Conservation (phyloP, 2,329 filamentous ascomycete species). For the Arachnopeziza araneosa region DNA sequence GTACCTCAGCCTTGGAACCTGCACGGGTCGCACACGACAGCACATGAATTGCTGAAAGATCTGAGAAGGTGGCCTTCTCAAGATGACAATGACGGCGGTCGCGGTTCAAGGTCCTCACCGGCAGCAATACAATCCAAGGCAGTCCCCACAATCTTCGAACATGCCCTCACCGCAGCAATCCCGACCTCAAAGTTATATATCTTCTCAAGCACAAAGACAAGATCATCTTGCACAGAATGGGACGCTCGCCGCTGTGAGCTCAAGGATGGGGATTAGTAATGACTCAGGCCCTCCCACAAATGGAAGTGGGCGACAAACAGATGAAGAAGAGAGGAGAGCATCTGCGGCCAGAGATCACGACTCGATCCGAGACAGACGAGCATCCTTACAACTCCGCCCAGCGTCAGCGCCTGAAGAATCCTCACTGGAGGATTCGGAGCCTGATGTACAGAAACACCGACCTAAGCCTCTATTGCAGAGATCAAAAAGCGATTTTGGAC, state of each 20-base stretch:
- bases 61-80: constrained; percentile 21
- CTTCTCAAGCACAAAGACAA: constrained; percentile 14
- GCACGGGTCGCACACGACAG: background rate
- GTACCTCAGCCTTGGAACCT: background rate
- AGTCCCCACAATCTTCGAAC: constrained; percentile 26
- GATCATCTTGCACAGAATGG: constrained; percentile 21
- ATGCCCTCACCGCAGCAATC: constrained; percentile 22
- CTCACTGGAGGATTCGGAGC: constrained; percentile 21
- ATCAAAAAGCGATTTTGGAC: constrained; percentile 48
- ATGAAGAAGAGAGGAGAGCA: constrained; percentile 8
- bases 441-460: constrained; percentile 19
- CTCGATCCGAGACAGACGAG: background rate
- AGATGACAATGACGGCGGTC: constrained; percentile 31
- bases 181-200: constrained; percentile 24
- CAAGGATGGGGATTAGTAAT: constrained; percentile 23
- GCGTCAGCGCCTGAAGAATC: constrained; percentile 25
- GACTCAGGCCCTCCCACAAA: constrained; percentile 19
- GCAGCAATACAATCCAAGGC: constrained; percentile 26
- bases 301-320: constrained; percentile 9
- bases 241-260: constrained; percentile 12
- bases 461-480: constrained; percentile 29
- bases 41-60: constrained; percentile 17
- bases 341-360: background rate
- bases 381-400: constrained; percentile 8
- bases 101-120: constrained; percentile 24